A percentile compares a stretch with the other conserved stretches of the same genome.
Evolutionary conservation across 805 yeast genomes (phyloP).

Genomic region (Saccharomycopsis fodiens): DNA sequence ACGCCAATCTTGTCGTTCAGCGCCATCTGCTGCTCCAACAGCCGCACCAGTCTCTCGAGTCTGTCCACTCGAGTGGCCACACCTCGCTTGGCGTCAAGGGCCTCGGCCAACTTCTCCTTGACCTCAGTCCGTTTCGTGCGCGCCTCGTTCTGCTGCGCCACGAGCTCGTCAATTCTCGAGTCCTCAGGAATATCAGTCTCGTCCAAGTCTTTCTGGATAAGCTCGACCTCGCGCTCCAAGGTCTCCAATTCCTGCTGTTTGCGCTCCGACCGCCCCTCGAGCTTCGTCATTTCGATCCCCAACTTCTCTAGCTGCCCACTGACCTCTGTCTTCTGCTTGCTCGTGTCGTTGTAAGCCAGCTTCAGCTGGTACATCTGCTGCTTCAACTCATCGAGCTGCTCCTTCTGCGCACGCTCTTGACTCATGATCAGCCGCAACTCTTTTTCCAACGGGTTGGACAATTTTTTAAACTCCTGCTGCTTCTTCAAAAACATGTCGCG

Average conservation of each 20-base stretch:
- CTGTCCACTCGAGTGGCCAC: conserved; percentile 12
- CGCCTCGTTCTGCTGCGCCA: conserved; percentile 24
- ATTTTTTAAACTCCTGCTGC: conserved; percentile 21
- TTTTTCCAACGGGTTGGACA: conserved; percentile 6
- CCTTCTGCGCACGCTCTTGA: conserved; percentile 23
- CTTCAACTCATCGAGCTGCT: conserved; percentile 19
- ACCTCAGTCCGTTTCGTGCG: conserved; percentile 21
- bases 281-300: conserved; percentile 17
- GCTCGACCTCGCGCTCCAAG: conserved; percentile 22
- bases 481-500: conserved; percentile 24
- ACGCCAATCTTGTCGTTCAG: conserved; percentile 46
- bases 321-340: conserved; percentile 10
- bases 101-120: conserved; percentile 21
- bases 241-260: conserved; percentile 17
- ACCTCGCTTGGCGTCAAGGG: conserved; percentile 19
- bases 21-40: conserved; percentile 34
- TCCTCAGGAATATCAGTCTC: conserved; percentile 23
- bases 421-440: conserved; percentile 20
- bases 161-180: conserved; percentile 19
- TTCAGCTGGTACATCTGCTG: conserved; percentile 3
- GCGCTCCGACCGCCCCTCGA: conserved; percentile 17
- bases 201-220: conserved; percentile 25
- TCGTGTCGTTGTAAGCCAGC: neutral
- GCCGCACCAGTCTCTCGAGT: conserved; percentile 26
- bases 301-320: conserved; percentile 14